Evolutionary conservation across 495 filamentous ascomycete species (phyloP).

Genomic region (Chaetomium tenue): DNA sequence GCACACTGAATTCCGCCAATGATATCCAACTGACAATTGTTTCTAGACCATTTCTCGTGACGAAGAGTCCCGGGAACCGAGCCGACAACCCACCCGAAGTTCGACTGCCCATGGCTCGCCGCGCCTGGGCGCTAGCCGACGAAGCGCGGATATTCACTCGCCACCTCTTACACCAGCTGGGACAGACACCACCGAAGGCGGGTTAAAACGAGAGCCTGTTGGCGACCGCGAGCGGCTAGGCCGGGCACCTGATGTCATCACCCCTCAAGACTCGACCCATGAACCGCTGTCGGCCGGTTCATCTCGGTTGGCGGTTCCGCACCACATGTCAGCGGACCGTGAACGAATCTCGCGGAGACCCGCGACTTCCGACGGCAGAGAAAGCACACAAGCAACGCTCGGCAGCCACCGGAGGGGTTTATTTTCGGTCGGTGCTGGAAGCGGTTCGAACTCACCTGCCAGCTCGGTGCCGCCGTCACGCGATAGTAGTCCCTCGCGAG

Average conservation of each 20-base stretch:
- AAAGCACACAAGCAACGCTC: constrained; percentile 30
- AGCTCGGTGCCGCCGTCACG: constrained; percentile 67
- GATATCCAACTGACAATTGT: background rate
- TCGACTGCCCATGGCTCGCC: constrained; percentile 46
- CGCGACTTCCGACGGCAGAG: constrained; percentile 42
- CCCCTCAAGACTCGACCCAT: constrained; percentile 52
- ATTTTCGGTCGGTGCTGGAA: constrained; percentile 72
- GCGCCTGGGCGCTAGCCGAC: constrained; percentile 42
- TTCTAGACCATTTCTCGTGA: constrained; percentile 47
- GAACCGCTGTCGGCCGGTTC: constrained; percentile 38
- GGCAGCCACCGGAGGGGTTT: constrained; percentile 60
- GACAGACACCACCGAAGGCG: constrained; percentile 47
- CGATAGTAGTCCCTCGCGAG: constrained; percentile 62
- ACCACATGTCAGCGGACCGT: constrained; percentile 23
- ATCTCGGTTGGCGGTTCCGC: constrained; percentile 24
- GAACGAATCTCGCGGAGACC: constrained; percentile 39
- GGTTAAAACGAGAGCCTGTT: constrained; percentile 30
- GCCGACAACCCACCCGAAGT: constrained; percentile 37
- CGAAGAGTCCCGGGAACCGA: constrained; percentile 38
- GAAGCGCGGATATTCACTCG: constrained; percentile 68
- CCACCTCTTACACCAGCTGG: constrained; percentile 87
- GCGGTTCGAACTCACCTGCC: constrained; percentile 51
- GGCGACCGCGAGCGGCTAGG: constrained; percentile 36
- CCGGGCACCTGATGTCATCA: constrained; percentile 59
- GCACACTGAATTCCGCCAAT: background rate